Evolutionary conservation across 2,329 filamentous ascomycete genomes (phyloP), one percentile per base, ranked within the genome.

Genomic region (Akanthomyces lecanii): DNA sequence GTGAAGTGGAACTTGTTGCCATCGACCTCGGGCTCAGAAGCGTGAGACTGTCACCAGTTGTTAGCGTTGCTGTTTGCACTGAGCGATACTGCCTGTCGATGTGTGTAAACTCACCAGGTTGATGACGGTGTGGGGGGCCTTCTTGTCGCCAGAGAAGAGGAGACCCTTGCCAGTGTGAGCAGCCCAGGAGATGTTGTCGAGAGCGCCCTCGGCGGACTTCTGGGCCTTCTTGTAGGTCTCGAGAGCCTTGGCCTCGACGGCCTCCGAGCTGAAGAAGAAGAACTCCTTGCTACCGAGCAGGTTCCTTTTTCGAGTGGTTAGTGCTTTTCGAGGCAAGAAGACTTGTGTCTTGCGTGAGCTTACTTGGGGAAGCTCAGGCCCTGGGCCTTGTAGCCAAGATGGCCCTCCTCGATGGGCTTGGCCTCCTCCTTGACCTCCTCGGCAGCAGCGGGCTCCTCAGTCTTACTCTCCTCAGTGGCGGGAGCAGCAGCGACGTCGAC

Each of bases 81-180:
- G 10, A 2, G 2, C 25, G 7, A 2, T 38, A 25, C 11, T 25
- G 8, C 30, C n/a, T 23, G 42, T 28, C 36, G 62, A 44, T 47
- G n/a, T 33, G 42, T 4, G 6, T 18, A 56, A 44, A 65, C 90
- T 73, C 85, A 96, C 92, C 75, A 97, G 80, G 78, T 91, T 91
- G 76, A 98, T 89, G 71, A 95, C 88, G 72, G 91, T 89, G 69
- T 87, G 83, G 65, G 94, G 93, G 65, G 85, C 84, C 68, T 85
- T 82, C 86, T 96, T 97, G 79, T 96, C 90, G 72, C 89, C 89
- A 78, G 91, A 90, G 84, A 96, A 97, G 48, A 98, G 82, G 23
- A 98, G 89, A 73, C 95, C 95, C 83, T 96, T 96, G 76, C 94
- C 94, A 64, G 94, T 97, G 83, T 96, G 87, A 69, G 87, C 88